These are phyloP conservation scores for Leccinum subtestaceum DNA, from an alignment of 768 basidiomycete species.

Conservation along the genomic window DNA sequence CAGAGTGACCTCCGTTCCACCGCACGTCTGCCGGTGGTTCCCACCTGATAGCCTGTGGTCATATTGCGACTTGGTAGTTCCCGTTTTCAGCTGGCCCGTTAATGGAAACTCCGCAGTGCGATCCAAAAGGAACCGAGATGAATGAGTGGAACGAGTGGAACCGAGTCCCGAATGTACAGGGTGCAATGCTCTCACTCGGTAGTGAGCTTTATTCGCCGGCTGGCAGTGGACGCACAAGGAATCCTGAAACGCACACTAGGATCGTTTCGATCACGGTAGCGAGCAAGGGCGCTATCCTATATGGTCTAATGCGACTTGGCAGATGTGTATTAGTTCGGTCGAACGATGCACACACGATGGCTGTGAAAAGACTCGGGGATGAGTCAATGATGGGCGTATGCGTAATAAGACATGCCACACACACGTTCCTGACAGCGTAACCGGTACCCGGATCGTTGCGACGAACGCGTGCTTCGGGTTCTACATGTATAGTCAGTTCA, in stretches of 20 bases:
- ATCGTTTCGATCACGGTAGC: background rate
- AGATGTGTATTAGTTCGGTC: conserved; percentile 1
- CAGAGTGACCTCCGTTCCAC: background rate
- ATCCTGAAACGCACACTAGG: background rate
- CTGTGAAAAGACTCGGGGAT: background rate
- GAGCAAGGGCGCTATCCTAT: background rate
- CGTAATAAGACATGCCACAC: conserved; percentile 15
- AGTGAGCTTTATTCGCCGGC: background rate
- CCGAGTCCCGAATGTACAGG: background rate
- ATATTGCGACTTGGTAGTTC: background rate
- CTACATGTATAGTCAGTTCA: background rate
- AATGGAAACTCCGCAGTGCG: background rate
- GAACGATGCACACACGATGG: conserved; percentile 1
- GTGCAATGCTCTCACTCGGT: background rate
- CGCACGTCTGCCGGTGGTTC: background rate
- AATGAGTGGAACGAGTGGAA: background rate
- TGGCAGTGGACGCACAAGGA: background rate
- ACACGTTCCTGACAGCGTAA: conserved; percentile 4
- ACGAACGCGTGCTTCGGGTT: conserved; percentile 12
- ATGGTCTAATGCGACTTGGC: background rate
- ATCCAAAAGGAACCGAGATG: background rate
- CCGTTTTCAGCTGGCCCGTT: background rate
- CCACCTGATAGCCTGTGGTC: background rate
- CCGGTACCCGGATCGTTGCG: background rate
- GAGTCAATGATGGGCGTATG: background rate